These are phyloP conservation scores for Periconia macrospinosa DNA, from an alignment of 2,329 filamentous ascomycete genomes.

Conservation along the genomic window DNA sequence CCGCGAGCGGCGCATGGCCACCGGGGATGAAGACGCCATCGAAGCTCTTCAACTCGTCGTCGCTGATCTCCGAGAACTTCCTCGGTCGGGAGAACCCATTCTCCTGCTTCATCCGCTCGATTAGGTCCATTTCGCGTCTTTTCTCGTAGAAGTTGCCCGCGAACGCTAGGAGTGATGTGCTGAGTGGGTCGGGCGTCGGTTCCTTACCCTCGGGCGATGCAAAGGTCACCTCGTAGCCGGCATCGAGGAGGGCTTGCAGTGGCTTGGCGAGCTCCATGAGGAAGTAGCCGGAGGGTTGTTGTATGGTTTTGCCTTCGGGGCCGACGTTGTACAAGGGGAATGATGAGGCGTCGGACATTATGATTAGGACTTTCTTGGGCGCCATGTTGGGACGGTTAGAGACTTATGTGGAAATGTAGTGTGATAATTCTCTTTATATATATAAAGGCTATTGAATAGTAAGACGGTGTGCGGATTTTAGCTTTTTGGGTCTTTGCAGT, in stretches of 20 bases:
- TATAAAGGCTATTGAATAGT: no score
- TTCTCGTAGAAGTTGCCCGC: constrained; percentile 52
- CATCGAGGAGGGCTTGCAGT: constrained; percentile 28
- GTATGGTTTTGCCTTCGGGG: constrained; percentile 24
- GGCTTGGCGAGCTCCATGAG: constrained; percentile 39
- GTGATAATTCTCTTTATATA: no score
- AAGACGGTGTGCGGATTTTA: neutral
- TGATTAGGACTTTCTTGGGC: constrained; percentile 49
- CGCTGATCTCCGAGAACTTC: constrained; percentile 43
- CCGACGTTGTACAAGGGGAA: constrained; percentile 31
- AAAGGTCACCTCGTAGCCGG: constrained; percentile 48
- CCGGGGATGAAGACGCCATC: constrained; percentile 50
- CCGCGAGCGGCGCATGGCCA: constrained; percentile 49
- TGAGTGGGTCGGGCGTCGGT: constrained; percentile 47
- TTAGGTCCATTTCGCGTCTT: constrained; percentile 43
- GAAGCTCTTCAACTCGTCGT: constrained; percentile 45
- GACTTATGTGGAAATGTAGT: neutral
- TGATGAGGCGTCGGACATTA: constrained; percentile 49
- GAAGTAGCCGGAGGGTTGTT: constrained; percentile 34
- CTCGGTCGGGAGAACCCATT: constrained; percentile 47
- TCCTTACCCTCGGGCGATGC: constrained; percentile 49
- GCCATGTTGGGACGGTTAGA: constrained; percentile 15
- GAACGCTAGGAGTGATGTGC: constrained; percentile 46
- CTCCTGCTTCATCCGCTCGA: constrained; percentile 50
- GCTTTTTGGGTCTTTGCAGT: neutral